Base-by-base conservation (phyloP, 306 rosid species). In the Medicago arabica region DNA sequence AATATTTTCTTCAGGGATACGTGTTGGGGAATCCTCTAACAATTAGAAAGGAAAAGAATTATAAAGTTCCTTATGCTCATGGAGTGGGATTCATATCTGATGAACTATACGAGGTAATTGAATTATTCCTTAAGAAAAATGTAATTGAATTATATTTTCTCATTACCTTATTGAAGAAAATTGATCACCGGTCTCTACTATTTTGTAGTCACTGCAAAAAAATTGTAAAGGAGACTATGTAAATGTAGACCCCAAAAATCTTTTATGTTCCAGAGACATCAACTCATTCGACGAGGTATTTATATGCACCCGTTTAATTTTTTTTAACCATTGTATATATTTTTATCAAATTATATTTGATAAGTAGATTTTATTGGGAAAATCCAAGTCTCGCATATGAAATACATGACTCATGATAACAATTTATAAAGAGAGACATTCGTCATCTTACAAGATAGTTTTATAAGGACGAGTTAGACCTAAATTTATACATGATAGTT, bases 71-170 rank as follows among this genome's bases (percentile, higher is more conserved):
- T 76, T 78, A 77, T 78, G 85, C 91, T 78, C 90, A 87, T 61
- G 88, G 90, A 53, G 78, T 83, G 91, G 84, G 73, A 23, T 83
- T 92, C 41, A 87, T 92, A 67, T 86, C 93, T 7, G 86, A 84
- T 69, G 93, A 92, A 80, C 76, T 90, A 44, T 84, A 70, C 0
- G 21, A 80, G 83, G 96, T 88, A 58, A 60, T 67, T 38, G 28
- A 51, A 2, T 47, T 10, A 44, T 68, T 18, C 40, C n/a, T 69
- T 75, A 34, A 21, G 28, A 3, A 21, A 7, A 7, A 80, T 82
- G 96, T 88, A 58, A 60, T 67, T 38, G 28, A 51, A 2, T 47
- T 43, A 43, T 43, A 10, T 9, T 43, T 11, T 4, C 49, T 12
- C 0, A 0, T 3, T 11, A 11, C 14, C 12, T 10, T 43, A 43